phyloP scores from a whole-genome alignment of 805 yeast species.

The Wickerhamiella alocasiicola region DNA sequence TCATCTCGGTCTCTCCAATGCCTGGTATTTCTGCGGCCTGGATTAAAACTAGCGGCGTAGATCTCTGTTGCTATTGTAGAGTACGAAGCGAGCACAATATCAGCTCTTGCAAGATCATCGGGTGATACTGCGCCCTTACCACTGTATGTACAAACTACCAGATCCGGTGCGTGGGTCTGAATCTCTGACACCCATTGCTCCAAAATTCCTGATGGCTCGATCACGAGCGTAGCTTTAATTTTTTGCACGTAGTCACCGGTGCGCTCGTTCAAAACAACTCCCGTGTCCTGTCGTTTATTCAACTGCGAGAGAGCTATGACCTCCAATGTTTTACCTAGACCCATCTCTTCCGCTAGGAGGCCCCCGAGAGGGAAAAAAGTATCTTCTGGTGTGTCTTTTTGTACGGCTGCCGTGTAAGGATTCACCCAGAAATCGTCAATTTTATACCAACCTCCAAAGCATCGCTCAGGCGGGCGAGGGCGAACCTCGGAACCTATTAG shows the following conservation, averaged over 20 bases:
- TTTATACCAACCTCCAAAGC: conserved; percentile 19
- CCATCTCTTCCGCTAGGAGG: conserved; percentile 89
- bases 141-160: conserved; percentile 50
- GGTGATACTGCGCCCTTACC: conserved; percentile 42
- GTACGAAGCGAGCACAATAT: conserved; percentile 74
- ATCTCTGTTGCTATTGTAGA: conserved; percentile 58
- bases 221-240: conserved; percentile 62
- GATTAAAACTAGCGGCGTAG: conserved; percentile 64
- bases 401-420: conserved; percentile 18
- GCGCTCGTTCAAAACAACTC: conserved; percentile 25
- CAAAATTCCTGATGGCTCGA: conserved; percentile 75
- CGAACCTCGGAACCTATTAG: conserved; percentile 16
- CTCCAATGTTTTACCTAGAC: conserved; percentile 90
- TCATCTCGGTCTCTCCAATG: conserved; percentile 13
- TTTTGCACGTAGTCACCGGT: conserved; percentile 36
- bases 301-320: conserved; percentile 50
- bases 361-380: conserved; percentile 31
- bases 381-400: conserved; percentile 11
- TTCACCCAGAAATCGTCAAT: conserved; percentile 21
- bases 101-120: conserved; percentile 45
- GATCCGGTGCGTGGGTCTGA: conserved; percentile 41
- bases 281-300: conserved; percentile 39
- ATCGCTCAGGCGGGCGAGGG: conserved; percentile 18
- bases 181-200: conserved; percentile 82
- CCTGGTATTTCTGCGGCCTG: conserved; percentile 34